Evolutionary conservation across 139 green algal species (phyloP).

Genomic region (Picochlorum costavermella): DNA sequence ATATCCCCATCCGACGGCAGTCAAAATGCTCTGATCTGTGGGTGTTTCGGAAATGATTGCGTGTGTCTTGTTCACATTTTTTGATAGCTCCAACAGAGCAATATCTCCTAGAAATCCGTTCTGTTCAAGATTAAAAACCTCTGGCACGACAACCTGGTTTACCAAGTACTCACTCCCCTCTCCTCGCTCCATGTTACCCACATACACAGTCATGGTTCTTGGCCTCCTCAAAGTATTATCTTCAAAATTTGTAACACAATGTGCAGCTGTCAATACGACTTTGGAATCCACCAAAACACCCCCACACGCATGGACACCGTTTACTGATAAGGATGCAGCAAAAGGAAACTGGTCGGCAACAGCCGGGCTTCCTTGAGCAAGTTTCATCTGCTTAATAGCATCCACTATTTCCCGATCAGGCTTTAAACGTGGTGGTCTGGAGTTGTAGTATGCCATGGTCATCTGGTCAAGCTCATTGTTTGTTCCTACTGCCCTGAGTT

Average conservation of each 20-base stretch:
- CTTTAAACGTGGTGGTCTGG: neutral
- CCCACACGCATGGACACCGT: conserved; percentile 12
- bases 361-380: conserved; percentile 1
- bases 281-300: neutral
- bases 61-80: neutral
- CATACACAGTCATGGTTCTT: neutral
- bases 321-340: neutral
- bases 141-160: neutral
- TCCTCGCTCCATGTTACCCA: neutral
- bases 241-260: conserved; percentile 7
- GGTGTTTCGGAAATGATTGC: neutral
- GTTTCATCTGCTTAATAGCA: neutral
- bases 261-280: conserved; percentile 10
- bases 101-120: conserved; percentile 4
- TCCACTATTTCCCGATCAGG: neutral
- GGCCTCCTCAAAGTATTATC: neutral
- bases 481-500: neutral
- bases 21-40: neutral
- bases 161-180: neutral
- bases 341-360: neutral
- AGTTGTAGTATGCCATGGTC: neutral
- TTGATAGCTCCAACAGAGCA: conserved; percentile 8
- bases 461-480: neutral
- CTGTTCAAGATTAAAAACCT: neutral
- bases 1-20: conserved; percentile 4